Evolutionary conservation across 2,329 filamentous ascomycete species (phyloP).

Genomic region (Orbilia blumenaviensis): DNA sequence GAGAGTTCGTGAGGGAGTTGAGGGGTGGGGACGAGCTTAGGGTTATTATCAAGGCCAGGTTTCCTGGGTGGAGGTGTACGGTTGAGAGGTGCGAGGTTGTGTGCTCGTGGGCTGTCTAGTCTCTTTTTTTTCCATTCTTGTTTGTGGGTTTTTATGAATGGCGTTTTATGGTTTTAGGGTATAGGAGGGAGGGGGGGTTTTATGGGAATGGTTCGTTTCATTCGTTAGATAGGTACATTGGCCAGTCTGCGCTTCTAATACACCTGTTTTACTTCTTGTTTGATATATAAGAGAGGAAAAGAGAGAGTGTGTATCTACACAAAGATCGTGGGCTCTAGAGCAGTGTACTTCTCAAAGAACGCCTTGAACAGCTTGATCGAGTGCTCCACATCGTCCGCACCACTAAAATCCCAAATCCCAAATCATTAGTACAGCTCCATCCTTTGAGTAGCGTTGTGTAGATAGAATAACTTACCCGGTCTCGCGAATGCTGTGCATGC

Average conservation of each 20-base stretch:
- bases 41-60: slow-evolving; percentile 51
- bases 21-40: slow-evolving; percentile 49
- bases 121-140: slow-evolving; percentile 10
- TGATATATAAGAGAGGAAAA: background rate
- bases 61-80: slow-evolving; percentile 54
- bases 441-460: background rate
- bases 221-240: background rate
- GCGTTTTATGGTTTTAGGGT: slow-evolving; percentile 1
- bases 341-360: slow-evolving; percentile 87
- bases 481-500: slow-evolving; percentile 97
- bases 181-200: background rate
- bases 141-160: slow-evolving; percentile 9
- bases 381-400: slow-evolving; percentile 85
- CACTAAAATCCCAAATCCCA: no score
- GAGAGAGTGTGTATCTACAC: no score
- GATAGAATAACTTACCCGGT: slow-evolving; percentile 65
- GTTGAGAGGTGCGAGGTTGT: slow-evolving; percentile 52
- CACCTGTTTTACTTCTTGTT: no score
- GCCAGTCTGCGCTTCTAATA: slow-evolving; percentile 1
- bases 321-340: slow-evolving; percentile 81
- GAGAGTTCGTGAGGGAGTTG: slow-evolving; percentile 24
- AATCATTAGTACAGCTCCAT: background rate
- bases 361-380: slow-evolving; percentile 84
- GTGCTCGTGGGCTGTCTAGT: slow-evolving; percentile 53
- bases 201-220: background rate